Base-by-base conservation (phyloP, 192 early-diverging fungal species). In the Allomyces arbusculus region DNA sequence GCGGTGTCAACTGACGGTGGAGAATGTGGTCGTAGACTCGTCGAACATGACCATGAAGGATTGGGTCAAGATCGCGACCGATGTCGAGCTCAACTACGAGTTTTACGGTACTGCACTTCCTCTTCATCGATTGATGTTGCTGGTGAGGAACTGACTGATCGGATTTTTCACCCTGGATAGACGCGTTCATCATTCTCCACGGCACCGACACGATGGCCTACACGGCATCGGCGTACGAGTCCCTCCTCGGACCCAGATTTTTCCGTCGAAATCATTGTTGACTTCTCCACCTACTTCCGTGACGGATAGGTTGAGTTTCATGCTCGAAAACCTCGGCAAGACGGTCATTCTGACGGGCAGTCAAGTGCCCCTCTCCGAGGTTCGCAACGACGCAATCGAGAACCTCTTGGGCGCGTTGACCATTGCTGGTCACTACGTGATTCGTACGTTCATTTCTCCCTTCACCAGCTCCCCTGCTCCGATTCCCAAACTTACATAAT, bases 341-440 rank as follows among this genome's bases (percentile, higher is more conserved):
- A 89, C 94, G 20, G 93, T 99, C 28, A 96, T 99, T 69, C 73
- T 99, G 65, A 99, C 91, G 5, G 96, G 96, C 11, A 95, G 92
- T 22, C 96, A 99, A 74, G 91, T 99, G 8, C 96, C 96, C 0
- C 79, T 99, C 55, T 90, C 94, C 20, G 96, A 99, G 73, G 87
- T 99, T 33, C 83, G 96, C 61, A 99, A 94, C 75, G 96, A 99
- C 73, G 96, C 92, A 0, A 85, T 95, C 12, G 96, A 99, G 64
- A 99, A 99, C 73, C 79, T 99, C 23, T 73, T 99, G 3, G 92
- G 93, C 1, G 93, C 94, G 4, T 78, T 99, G 25, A 99, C 92
- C 1, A 95, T 99, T 68, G 96, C 96, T 14, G 92, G 96, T 0
- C 94, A 96, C 68, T 97, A 91, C 84, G 88, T 93, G 26, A 95